These are phyloP conservation scores for Rhodosporidiobolus sp. DNA, from an alignment of 768 basidiomycete species.

Conservation along the genomic window DNA sequence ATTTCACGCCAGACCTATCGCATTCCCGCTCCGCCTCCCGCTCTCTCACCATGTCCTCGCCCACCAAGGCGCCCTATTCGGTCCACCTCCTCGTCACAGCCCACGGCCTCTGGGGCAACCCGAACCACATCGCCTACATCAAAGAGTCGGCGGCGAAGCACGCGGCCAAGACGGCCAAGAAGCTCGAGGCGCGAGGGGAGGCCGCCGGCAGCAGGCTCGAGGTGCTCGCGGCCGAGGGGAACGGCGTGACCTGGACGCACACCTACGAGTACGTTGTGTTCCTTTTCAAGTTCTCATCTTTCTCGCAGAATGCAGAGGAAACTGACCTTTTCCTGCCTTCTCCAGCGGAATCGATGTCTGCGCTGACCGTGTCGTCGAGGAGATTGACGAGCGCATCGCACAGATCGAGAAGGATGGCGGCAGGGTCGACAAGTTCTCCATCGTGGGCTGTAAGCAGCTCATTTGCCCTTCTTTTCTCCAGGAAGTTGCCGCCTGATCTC, in stretches of 20 bases:
- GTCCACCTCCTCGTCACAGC: constrained; percentile 3
- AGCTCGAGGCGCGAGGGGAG: constrained; percentile 43
- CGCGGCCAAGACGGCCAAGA: constrained; percentile 17
- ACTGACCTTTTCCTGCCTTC: no score
- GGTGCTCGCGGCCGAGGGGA: constrained; percentile 67
- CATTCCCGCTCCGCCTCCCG: no score
- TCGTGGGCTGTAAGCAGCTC: constrained; percentile 24
- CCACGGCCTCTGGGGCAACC: constrained; percentile 70
- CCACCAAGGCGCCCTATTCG: not conserved
- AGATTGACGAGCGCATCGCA: constrained; percentile 62
- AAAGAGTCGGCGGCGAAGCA: constrained; percentile 51
- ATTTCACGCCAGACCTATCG: no score
- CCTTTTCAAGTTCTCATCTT: no score
- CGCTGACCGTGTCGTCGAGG: constrained; percentile 71
- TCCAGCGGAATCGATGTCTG: constrained; percentile 70
- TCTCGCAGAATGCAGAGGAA: no score
- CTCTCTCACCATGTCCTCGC: not conserved
- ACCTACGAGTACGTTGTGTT: constrained; percentile 62
- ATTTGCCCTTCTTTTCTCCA: not conserved
- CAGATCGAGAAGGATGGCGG: constrained; percentile 56
- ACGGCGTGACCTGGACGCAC: constrained; percentile 51
- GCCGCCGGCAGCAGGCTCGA: constrained; percentile 56
- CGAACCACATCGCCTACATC: constrained; percentile 62
- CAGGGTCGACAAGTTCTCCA: constrained; percentile 53
- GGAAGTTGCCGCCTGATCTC: constrained; percentile 42